Evolutionary conservation across 257 asterid genomes (phyloP).

Genomic region (Salvia hispanica): DNA sequence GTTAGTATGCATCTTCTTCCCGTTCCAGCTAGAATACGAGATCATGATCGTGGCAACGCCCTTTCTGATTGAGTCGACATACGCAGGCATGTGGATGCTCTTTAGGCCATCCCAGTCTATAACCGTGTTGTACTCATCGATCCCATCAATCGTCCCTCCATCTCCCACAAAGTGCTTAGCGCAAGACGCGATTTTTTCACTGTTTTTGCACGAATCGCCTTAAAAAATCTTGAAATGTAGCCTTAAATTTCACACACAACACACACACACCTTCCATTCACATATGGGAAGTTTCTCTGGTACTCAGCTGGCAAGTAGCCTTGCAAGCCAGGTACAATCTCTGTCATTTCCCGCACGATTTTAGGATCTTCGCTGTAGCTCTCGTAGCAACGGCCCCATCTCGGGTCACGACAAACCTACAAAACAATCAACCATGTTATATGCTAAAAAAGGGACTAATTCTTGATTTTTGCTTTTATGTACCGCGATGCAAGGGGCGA

Average conservation of each 20-base stretch:
- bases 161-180: slow-evolving; percentile 82
- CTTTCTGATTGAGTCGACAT: slow-evolving; percentile 51
- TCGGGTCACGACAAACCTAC: slow-evolving; percentile 89
- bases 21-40: slow-evolving; percentile 73
- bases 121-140: slow-evolving; percentile 62
- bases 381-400: slow-evolving; percentile 99
- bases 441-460: not conserved
- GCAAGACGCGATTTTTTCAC: slow-evolving; percentile 65
- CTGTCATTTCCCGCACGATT: slow-evolving; percentile 78
- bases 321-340: slow-evolving; percentile 85
- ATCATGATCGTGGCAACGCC: slow-evolving; percentile 76
- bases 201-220: not conserved
- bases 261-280: slow-evolving; percentile 65
- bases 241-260: no score
- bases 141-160: slow-evolving; percentile 62
- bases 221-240: no score
- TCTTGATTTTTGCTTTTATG: not conserved
- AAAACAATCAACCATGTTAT: no score
- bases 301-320: slow-evolving; percentile 66
- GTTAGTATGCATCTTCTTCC: slow-evolving; percentile 61
- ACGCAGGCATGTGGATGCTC: slow-evolving; percentile 70
- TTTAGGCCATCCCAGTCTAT: slow-evolving; percentile 45
- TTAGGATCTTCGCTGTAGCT: slow-evolving; percentile 85
- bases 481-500: slow-evolving; percentile 65
- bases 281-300: slow-evolving; percentile 60